Conservation (phyloP, 1,284 basidiomycete species). For the Erythrobasidium hasegawianum region DNA sequence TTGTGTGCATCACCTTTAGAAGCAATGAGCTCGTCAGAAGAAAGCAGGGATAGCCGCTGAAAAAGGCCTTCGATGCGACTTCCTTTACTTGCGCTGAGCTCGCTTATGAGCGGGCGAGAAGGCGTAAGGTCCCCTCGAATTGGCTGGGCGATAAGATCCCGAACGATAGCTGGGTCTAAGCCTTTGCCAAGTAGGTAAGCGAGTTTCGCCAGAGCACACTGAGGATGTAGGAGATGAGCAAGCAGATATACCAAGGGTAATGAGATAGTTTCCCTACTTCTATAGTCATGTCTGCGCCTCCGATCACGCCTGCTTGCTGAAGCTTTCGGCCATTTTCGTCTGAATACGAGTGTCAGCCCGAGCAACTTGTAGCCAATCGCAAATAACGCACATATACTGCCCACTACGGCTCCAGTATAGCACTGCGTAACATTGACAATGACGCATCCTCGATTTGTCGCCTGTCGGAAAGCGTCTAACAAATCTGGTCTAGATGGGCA, state of each 20-base stretch:
- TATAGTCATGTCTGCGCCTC: conserved; percentile 75
- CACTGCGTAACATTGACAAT: conserved; percentile 91
- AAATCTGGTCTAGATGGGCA: conserved; percentile 50
- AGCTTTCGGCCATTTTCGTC: conserved; percentile 79
- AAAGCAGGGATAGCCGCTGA: conserved; percentile 56
- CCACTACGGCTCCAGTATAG: conserved; percentile 69
- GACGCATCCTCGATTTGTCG: conserved; percentile 74
- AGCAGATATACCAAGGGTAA: too few species aligned
- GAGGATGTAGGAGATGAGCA: conserved; percentile 4
- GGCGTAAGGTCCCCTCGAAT: conserved; percentile 80
- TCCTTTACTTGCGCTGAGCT: conserved; percentile 34
- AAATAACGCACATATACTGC: conserved; percentile 22
- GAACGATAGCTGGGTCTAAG: conserved; percentile 63
- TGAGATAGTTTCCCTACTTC: conserved; percentile 57
- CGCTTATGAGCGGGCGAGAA: conserved; percentile 37
- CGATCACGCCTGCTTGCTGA: conserved; percentile 61
- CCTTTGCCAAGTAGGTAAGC: conserved; percentile 84
- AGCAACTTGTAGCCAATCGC: not conserved
- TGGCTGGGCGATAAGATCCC: conserved; percentile 69
- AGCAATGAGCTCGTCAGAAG: conserved; percentile 53
- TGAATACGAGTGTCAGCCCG: conserved; percentile 38
- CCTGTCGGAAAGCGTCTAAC: conserved; percentile 63
- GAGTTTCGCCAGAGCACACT: conserved; percentile 84
- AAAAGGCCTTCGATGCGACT: conserved; percentile 38
- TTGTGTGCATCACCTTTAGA: not conserved